phyloP scores from a whole-genome alignment of 176 grass and related monocot species.

The Hordeum vulgare region MorexV3_pseudomolecules_assembly NC_058523.1:480522503-480523002 shows the following conservation, averaged over 20 bases:
- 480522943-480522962: neutral
- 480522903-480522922: neutral
- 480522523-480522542: no score
- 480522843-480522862: neutral
- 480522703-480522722: neutral
- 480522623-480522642: neutral
- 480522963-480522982: no score
- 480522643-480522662: no score
- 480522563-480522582: no score
- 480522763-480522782: neutral
- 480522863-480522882: neutral
- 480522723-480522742: neutral
- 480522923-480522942: conserved; percentile 1
- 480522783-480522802: neutral
- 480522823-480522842: neutral
- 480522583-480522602: neutral
- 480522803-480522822: neutral
- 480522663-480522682: neutral
- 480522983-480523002: no score
- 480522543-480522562: no score
- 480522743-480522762: neutral
- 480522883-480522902: neutral
- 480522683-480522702: no score
- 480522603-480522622: neutral
- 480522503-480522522: no score